Base-by-base conservation (phyloP, 768 basidiomycete species). In the Russula brevipes region DNA sequence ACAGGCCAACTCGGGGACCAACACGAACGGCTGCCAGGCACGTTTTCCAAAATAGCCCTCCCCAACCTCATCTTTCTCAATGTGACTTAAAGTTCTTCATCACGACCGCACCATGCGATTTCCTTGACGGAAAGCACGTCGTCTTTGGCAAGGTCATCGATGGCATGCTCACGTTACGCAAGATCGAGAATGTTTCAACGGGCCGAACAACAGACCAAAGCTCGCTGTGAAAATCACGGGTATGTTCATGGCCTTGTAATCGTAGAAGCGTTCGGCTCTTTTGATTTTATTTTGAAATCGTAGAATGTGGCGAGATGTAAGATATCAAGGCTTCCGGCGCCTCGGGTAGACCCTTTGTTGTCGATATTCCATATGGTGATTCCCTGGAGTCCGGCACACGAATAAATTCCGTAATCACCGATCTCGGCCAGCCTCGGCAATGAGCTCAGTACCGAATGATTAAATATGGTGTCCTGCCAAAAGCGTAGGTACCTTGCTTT, bases 131-230 rank as follows among this genome's bases (percentile, higher is more conserved):
- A 67, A 93, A 95, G 73, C 94, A 96, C 72, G 89, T 94, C 68
- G 93, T 95, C 2, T 97, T 97, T 69, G 94, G 94, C 6, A 86
- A 82, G 67, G 89, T 96, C 41, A 83, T 91, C 65, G 92, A 97
- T 61, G 93, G 93, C 31, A 91, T 98, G 89, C 83, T 99, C 63
- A 96, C 94, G 4, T 79, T 99, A 55, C 82, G 96, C 67, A 98
- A 98, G 74, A 91, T 99, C 60, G 97, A 99, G 77, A 92, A 94
- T 67, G 93, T 98, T 0, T 84, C 94, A 9, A 98, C 94, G 0
- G 93, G 1, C 82, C 85, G 4, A 96, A 94, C 73, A 95, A 92
- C 71, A 77, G 92, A 56, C 94, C 94, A 0, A 97, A 97, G 72
- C 74, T 97, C 31, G 82, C 82, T 2, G 92, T 94, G 11, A 94